Evolutionary conservation across 345 rosid species (phyloP).

Genomic region (Euphorbia peplus): DNA sequence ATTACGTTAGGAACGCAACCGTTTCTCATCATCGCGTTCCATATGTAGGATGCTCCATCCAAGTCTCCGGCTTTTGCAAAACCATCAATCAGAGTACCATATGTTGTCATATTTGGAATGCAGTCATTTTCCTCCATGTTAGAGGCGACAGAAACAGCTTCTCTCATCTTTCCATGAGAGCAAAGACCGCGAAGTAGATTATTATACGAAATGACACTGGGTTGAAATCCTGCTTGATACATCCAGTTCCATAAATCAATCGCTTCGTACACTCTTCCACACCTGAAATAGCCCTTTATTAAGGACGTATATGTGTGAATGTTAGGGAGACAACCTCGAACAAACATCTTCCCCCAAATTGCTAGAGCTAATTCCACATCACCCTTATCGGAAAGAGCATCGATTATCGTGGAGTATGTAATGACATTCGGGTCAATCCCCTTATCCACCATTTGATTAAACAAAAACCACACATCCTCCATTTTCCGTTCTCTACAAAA

Average conservation of each 20-base stretch:
- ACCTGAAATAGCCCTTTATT: constrained; percentile 60
- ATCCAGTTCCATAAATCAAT: constrained; percentile 57
- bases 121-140: constrained; percentile 58
- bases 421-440: constrained; percentile 62
- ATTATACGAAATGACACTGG: constrained; percentile 63
- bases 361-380: constrained; percentile 54
- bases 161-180: constrained; percentile 42
- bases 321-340: constrained; percentile 71
- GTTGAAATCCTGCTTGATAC: constrained; percentile 44
- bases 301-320: constrained; percentile 61
- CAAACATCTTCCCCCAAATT: constrained; percentile 59
- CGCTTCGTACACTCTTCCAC: constrained; percentile 52
- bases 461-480: constrained; percentile 47
- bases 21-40: constrained; percentile 75
- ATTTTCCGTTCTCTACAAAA: constrained; percentile 51
- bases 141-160: constrained; percentile 48
- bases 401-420: constrained; percentile 68
- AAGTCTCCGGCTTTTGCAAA: constrained; percentile 65
- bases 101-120: constrained; percentile 54
- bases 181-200: constrained; percentile 66
- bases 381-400: constrained; percentile 50
- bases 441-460: constrained; percentile 47
- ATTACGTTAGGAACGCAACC: constrained; percentile 74
- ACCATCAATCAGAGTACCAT: constrained; percentile 67
- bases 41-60: constrained; percentile 54